Percentiles rank a stretch among this genome's conserved stretches.
These are phyloP conservation scores for Ophiostoma piceae DNA, from an alignment of 2,329 filamentous ascomycete species.

Conservation along the genomic window DNA sequence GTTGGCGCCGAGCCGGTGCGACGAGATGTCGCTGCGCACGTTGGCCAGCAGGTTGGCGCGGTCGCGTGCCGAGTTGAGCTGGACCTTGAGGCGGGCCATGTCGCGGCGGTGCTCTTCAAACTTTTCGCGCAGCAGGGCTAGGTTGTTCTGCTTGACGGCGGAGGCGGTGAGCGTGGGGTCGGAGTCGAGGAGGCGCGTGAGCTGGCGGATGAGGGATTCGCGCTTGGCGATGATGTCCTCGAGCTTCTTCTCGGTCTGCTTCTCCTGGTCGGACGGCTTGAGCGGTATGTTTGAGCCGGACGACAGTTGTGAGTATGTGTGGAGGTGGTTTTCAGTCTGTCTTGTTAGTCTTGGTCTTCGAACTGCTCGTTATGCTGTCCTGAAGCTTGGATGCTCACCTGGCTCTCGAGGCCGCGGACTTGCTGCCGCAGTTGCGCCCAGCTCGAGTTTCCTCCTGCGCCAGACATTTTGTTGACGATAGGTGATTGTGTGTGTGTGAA, in stretches of 20 bases:
- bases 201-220: conserved; percentile 73
- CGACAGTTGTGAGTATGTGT: conserved; percentile 87
- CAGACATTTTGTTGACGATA: conserved; percentile 22
- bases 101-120: conserved; percentile 82
- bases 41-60: conserved; percentile 85
- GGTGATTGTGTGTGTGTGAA: neutral
- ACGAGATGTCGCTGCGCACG: conserved; percentile 85
- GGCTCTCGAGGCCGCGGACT: conserved; percentile 79
- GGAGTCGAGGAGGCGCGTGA: conserved; percentile 85
- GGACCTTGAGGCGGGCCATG: conserved; percentile 65
- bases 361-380: neutral
- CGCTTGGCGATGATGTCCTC: conserved; percentile 81
- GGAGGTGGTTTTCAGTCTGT: conserved; percentile 78
- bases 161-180: conserved; percentile 82
- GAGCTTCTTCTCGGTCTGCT: conserved; percentile 70
- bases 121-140: conserved; percentile 84
- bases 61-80: conserved; percentile 72
- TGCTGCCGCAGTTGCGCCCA: conserved; percentile 96
- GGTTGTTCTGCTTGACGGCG: conserved; percentile 94
- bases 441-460: conserved; percentile 44
- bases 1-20: conserved; percentile 76
- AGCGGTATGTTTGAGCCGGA: conserved; percentile 70
- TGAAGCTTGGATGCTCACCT: conserved; percentile 50
- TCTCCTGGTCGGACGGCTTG: conserved; percentile 81
- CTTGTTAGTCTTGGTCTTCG: neutral